A percentile compares a stretch with the other conserved stretches of the same genome.
phyloP scores from a whole-genome alignment of 169 alveolate genomes.

The Eimeria acervulina region DNA sequence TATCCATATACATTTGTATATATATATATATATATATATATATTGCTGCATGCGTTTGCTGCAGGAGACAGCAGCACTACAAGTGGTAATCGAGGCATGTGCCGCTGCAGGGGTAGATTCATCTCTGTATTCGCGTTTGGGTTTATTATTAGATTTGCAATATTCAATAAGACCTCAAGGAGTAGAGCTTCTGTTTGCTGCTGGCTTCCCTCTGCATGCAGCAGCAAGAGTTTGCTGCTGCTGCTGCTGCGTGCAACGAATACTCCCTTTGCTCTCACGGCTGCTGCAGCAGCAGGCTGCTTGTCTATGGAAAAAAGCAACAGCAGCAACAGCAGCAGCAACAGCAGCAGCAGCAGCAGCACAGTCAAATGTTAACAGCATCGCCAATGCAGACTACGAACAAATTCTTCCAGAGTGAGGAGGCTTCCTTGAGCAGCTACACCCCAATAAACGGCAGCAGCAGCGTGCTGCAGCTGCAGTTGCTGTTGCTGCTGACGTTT shows the following conservation, averaged over 20 bases:
- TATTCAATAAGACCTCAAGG: conserved; percentile 60
- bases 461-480: no score
- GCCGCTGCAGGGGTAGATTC: conserved; percentile 9
- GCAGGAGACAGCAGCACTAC: conserved; percentile 71
- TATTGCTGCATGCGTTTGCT: no score
- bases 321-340: conserved; percentile 4
- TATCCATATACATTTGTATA: no score
- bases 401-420: not conserved
- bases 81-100: conserved; percentile 72
- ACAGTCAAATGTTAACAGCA: not conserved
- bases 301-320: not conserved
- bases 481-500: no score
- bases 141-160: conserved; percentile 58
- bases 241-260: conserved; percentile 28
- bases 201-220: conserved; percentile 70
- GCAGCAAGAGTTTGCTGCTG: not conserved
- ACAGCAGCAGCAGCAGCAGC: not conserved
- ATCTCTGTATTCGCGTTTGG: conserved; percentile 20
- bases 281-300: conserved; percentile 25
- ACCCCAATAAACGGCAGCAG: no score
- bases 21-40: no score
- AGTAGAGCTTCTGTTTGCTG: conserved; percentile 46
- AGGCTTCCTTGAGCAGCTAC: not conserved
- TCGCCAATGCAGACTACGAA: not conserved
- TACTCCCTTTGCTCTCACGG: conserved; percentile 38